Percentiles rank a stretch among this genome's conserved stretches.
Conservation (phyloP, 805 yeast genomes). For the Candida silvicultrix region DNA sequence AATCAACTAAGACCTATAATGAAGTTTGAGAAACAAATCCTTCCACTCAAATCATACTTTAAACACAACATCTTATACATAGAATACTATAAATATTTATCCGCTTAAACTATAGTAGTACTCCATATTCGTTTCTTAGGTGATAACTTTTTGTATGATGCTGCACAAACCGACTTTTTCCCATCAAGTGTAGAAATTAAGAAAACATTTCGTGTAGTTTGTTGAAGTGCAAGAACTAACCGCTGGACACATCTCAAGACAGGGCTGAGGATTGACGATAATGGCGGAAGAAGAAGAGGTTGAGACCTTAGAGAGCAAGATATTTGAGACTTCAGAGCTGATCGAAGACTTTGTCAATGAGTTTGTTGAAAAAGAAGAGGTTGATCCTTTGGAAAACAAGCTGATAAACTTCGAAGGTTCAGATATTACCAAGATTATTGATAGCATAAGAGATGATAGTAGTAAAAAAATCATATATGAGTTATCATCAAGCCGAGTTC, state of each 20-base stretch:
- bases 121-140: too few species aligned
- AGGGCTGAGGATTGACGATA: background rate
- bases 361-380: background rate
- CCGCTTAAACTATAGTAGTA: too few species aligned
- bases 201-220: background rate
- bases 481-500: constrained; percentile 2
- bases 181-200: background rate
- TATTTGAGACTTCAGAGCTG: background rate
- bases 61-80: background rate
- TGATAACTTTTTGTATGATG: background rate
- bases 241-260: background rate
- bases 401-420: background rate
- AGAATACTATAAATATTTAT: background rate
- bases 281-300: background rate
- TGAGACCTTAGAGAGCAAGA: background rate
- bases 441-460: background rate
- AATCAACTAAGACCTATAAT: constrained; percentile 17
- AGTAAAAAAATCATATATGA: constrained; percentile 3
- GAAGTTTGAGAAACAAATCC: too few species aligned
- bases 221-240: background rate
- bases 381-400: background rate
- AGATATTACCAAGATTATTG: background rate
- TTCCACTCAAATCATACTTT: too few species aligned
- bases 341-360: background rate
- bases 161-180: background rate